Base-by-base conservation (phyloP, 306 rosid genomes). In the Pyrus bretschneideri region DNA sequence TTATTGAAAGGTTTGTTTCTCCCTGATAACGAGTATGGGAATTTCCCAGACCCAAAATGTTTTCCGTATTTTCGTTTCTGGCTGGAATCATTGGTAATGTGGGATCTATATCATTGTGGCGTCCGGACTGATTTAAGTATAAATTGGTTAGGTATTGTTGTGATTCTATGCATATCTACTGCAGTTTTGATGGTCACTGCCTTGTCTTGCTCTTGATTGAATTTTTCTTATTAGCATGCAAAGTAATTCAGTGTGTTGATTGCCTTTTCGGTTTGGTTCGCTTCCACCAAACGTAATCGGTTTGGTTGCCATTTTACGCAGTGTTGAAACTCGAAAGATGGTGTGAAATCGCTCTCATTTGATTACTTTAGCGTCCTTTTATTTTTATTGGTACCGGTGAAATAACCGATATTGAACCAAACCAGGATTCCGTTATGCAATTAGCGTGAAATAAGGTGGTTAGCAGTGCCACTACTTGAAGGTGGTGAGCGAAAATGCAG, bases 1-100 rank as follows among this genome's bases (percentile, higher is more conserved):
- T 81, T 84, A 83, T 90, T 85, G 76, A 61, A 79, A 86, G 88
- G 90, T 87, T 86, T 85, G 84, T 84, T 86, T 73, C 81, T 71
- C 80, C 80, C 83, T 83, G 81, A 71, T 81, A 88, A 91, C 78
- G 89, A 81, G 81, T 69, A 80, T 83, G 76, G 93, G 89, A 80
- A 30, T 76, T 75, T 54, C 87, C 88, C 84, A 69, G 84, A 90
- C 85, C 89, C 85, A 76, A 66, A 66, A 55, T 35, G 76, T 71
- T 78, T 72, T 51, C 9, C 55, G 55, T 72, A 66, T 11, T 72
- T 78, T 69, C 75, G 57, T 23, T 69, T 18, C 30, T 80, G 35
- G 38, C 64, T 27, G 40, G 15, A 31, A 17, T 76, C 67, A 51
- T 49, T 42, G 70, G 29, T 75, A 75, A 69, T 27, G 80, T 65